Conservation (phyloP, 106 monocot species). For the Iris macrosiphon region DNA sequence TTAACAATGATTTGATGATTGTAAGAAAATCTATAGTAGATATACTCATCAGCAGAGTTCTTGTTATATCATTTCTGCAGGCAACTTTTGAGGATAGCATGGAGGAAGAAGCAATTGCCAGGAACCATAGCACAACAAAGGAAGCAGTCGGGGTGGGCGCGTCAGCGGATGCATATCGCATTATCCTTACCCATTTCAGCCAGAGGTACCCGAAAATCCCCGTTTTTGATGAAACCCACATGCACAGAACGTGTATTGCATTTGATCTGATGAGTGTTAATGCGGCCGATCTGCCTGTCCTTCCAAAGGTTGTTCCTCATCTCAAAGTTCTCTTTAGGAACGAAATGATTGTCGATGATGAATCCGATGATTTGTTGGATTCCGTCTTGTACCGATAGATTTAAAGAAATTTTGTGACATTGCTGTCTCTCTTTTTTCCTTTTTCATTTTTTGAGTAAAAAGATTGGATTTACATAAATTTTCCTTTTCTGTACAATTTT, state of each 20-base stretch:
- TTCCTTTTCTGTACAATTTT: too few relatives aligned
- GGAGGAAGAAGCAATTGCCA: constrained; percentile 65
- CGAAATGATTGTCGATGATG: constrained; percentile 53
- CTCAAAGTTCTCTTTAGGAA: constrained; percentile 82
- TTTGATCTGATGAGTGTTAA: constrained; percentile 98
- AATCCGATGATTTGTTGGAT: too few relatives aligned
- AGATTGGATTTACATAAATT: too few relatives aligned
- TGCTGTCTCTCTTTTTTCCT: too few relatives aligned
- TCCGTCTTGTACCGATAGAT: too few relatives aligned
- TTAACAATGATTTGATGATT: too few relatives aligned
- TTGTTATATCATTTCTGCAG: too few relatives aligned
- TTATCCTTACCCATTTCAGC: constrained; percentile 85
- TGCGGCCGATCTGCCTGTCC: constrained; percentile 55
- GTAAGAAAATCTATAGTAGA: too few relatives aligned
- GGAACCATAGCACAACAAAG: constrained; percentile 84
- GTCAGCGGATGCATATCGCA: constrained; percentile 53
- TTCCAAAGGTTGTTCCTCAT: constrained; percentile 76
- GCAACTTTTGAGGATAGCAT: constrained; percentile 88
- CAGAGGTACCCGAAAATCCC: constrained; percentile 91
- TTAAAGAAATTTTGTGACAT: too few relatives aligned
- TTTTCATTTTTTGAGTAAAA: too few relatives aligned
- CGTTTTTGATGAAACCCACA: constrained; percentile 76
- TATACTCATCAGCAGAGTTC: too few relatives aligned
- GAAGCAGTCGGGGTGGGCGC: constrained; percentile 67
- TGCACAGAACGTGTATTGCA: constrained; percentile 81